These are phyloP conservation scores for Xanthoconium separans DNA, from an alignment of 1,284 basidiomycete genomes.

Conservation along the genomic window DNA sequence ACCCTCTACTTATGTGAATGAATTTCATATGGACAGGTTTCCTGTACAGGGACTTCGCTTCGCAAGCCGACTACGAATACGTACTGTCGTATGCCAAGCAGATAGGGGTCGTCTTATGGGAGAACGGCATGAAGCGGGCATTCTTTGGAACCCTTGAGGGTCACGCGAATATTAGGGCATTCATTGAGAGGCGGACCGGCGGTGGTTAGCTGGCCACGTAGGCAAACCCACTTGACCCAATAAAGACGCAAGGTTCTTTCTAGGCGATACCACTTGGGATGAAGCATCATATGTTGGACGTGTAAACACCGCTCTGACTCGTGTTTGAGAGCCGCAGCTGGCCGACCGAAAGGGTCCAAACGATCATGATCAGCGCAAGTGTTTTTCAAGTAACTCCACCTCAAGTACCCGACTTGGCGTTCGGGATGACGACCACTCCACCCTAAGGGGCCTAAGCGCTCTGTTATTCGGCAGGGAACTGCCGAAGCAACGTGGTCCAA, in stretches of 20 bases:
- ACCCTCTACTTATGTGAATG: slow-evolving; percentile 15
- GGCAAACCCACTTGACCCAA: not conserved
- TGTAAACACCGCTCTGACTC: not conserved
- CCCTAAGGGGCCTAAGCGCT: slow-evolving; percentile 1
- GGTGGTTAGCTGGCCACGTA: slow-evolving; percentile 22
- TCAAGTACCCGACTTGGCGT: slow-evolving; percentile 1
- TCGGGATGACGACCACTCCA: slow-evolving; percentile 19
- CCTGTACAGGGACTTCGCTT: slow-evolving; percentile 86
- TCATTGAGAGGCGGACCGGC: slow-evolving; percentile 67
- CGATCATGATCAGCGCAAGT: slow-evolving; percentile 18
- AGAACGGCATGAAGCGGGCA: slow-evolving; percentile 65
- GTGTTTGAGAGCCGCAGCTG: not conserved
- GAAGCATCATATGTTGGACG: not conserved
- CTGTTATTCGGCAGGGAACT: slow-evolving; percentile 5
- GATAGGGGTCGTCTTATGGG: slow-evolving; percentile 80
- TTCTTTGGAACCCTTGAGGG: slow-evolving; percentile 85
- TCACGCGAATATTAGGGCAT: slow-evolving; percentile 75
- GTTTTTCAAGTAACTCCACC: slow-evolving; percentile 1
- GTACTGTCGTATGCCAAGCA: slow-evolving; percentile 85
- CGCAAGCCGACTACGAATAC: slow-evolving; percentile 84
- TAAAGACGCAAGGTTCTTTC: slow-evolving; percentile 3
- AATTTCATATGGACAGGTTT: slow-evolving; percentile 55
- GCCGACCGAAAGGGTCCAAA: slow-evolving; percentile 1
- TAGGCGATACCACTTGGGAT: slow-evolving; percentile 7
- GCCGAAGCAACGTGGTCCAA: not conserved